Evolutionary conservation across 345 rosid genomes (phyloP).

Genomic region (Eucalyptus lansdowneana): DNA sequence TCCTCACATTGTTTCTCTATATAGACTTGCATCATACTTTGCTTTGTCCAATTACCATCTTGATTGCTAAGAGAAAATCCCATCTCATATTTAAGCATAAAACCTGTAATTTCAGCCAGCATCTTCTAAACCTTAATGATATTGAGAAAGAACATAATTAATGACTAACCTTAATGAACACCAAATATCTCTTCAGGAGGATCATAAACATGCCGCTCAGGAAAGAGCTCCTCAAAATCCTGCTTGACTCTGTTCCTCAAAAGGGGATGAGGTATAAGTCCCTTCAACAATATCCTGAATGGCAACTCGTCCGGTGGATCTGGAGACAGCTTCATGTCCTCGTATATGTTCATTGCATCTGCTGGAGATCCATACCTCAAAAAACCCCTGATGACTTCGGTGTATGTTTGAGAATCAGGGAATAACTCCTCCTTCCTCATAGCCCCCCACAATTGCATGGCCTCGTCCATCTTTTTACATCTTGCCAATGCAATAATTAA

Average conservation of each 20-base stretch:
- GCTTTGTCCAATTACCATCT: background rate
- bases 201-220: slow-evolving; percentile 80
- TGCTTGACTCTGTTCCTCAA: slow-evolving; percentile 85
- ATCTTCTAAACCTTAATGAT: background rate
- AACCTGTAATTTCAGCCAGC: background rate
- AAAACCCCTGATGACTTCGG: slow-evolving; percentile 81
- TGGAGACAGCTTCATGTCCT: slow-evolving; percentile 87
- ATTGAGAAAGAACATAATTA: background rate
- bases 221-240: slow-evolving; percentile 84
- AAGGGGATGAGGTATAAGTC: slow-evolving; percentile 84
- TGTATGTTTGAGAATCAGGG: slow-evolving; percentile 82
- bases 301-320: slow-evolving; percentile 92
- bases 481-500: slow-evolving; percentile 54
- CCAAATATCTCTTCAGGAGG: slow-evolving; percentile 94
- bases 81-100: background rate
- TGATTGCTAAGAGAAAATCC: background rate
- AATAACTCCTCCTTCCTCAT: slow-evolving; percentile 71
- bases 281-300: slow-evolving; percentile 78
- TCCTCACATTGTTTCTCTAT: background rate
- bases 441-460: slow-evolving; percentile 59
- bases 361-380: slow-evolving; percentile 77
- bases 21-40: background rate
- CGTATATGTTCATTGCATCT: slow-evolving; percentile 89
- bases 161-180: slow-evolving; percentile 24
- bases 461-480: slow-evolving; percentile 69